A percentile compares a stretch with the other conserved stretches of the same genome.
phyloP scores from a whole-genome alignment of 805 yeast species.

The Yamadazyma olivae region DNA sequence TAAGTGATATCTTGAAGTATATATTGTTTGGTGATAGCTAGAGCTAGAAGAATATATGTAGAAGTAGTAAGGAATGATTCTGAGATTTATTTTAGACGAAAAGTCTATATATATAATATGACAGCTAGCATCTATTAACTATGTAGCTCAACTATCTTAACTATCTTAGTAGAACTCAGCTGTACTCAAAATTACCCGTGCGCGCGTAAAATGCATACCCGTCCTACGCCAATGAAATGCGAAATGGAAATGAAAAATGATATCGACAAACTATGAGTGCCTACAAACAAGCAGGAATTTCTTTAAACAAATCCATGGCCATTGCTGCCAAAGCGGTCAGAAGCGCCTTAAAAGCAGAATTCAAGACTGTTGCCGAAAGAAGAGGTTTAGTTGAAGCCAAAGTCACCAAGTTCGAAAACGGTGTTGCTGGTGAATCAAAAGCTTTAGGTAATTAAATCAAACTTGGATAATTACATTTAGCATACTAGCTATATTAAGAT shows the following conservation, averaged over 20 bases:
- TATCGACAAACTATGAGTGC: constrained; percentile 32
- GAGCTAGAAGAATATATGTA: background rate
- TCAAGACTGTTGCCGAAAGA: constrained; percentile 66
- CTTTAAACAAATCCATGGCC: constrained; percentile 83
- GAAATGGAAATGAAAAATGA: background rate
- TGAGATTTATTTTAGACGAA: no score
- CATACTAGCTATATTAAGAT: no score
- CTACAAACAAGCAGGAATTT: constrained; percentile 48
- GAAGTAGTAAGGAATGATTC: background rate
- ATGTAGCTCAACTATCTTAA: no score
- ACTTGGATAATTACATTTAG: no score
- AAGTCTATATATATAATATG: no score
- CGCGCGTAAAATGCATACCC: no score
- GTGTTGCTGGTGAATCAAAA: constrained; percentile 46
- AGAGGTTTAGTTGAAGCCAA: constrained; percentile 75
- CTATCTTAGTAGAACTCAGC: no score
- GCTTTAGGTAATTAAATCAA: constrained; percentile 33
- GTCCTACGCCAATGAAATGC: no score
- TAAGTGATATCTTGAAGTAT: constrained; percentile 87
- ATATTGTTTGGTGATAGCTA: constrained; percentile 59
- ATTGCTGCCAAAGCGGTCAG: constrained; percentile 89
- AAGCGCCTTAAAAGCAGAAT: constrained; percentile 82
- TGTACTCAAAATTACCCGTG: no score
- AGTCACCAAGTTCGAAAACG: constrained; percentile 69
- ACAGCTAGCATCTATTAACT: no score